A percentile compares a stretch with the other conserved stretches of the same genome.
Conservation (phyloP, 2,329 filamentous ascomycete genomes). For the Colletotrichum sp. region DNA sequence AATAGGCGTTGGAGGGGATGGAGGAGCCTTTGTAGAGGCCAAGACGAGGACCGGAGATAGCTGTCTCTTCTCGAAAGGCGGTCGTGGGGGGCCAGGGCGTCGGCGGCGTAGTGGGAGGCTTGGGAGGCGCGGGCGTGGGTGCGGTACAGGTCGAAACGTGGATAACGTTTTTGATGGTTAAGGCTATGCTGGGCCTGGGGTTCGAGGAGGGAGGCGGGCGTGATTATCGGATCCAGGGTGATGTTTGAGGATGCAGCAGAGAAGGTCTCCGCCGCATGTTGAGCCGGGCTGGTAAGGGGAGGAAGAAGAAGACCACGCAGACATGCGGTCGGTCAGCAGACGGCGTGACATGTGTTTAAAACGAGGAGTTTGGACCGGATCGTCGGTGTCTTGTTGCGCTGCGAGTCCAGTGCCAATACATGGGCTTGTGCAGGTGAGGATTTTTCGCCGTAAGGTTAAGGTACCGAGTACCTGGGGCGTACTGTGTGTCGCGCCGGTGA, state of each 20-base stretch:
- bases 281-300: constrained; percentile 27
- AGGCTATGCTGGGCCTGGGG: constrained; percentile 31
- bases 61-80: constrained; percentile 55
- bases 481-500: neutral
- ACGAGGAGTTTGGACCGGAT: constrained; percentile 20
- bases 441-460: constrained; percentile 10
- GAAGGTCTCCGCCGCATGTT: constrained; percentile 64
- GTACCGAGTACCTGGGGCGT: constrained; percentile 8
- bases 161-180: constrained; percentile 20
- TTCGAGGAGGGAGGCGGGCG: constrained; percentile 38
- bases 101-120: constrained; percentile 26
- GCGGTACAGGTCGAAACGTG: constrained; percentile 25
- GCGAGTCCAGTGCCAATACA: constrained; percentile 14
- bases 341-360: constrained; percentile 19
- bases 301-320: constrained; percentile 19
- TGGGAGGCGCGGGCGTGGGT: constrained; percentile 13
- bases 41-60: constrained; percentile 51
- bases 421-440: constrained; percentile 1
- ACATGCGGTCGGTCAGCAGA: constrained; percentile 23
- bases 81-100: constrained; percentile 20
- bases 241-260: constrained; percentile 58
- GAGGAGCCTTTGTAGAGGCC: constrained; percentile 49
- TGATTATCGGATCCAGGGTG: constrained; percentile 64
- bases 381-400: constrained; percentile 24
- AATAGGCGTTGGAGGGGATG: constrained; percentile 55